Percentiles rank a stretch among this genome's conserved stretches.
Evolutionary conservation across 73 alveolate species (phyloP).

Genomic region (Paramecium bursaria): DNA sequence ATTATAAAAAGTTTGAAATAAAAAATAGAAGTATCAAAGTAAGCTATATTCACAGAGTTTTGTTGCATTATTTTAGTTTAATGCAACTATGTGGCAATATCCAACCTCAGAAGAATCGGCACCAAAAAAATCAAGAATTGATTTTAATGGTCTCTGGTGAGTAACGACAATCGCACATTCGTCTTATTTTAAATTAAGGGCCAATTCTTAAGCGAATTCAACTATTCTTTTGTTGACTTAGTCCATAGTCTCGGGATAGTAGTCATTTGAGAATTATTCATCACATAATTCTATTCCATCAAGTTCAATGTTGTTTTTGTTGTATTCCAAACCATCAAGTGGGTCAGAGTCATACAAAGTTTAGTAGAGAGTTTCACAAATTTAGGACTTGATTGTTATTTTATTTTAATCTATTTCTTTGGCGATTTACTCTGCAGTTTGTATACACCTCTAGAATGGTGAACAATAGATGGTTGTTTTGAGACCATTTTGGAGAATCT

Average conservation of each 20-base stretch:
- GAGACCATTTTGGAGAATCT: background rate
- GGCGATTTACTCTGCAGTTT: slow-evolving; percentile 19
- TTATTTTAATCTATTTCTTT: background rate
- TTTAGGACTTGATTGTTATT: background rate
- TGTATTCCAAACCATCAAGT: background rate
- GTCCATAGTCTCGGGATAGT: slow-evolving; percentile 13
- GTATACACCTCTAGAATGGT: slow-evolving; percentile 30
- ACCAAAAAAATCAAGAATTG: slow-evolving; percentile 13
- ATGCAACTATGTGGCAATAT: background rate
- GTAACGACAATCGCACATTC: slow-evolving; percentile 37
- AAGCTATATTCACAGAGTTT: too few relatives aligned
- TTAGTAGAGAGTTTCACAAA: slow-evolving; percentile 44
- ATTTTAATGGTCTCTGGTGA: slow-evolving; percentile 46
- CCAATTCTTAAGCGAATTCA: background rate
- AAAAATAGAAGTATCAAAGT: too few relatives aligned
- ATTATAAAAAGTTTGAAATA: too few relatives aligned
- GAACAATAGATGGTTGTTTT: background rate
- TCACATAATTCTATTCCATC: background rate
- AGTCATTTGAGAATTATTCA: background rate
- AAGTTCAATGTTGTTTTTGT: background rate
- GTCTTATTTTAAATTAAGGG: background rate
- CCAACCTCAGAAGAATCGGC: background rate
- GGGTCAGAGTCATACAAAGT: background rate
- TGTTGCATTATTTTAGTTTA: slow-evolving; percentile 4
- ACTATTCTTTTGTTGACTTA: slow-evolving; percentile 24